phyloP scores from a whole-genome alignment of 2,329 filamentous ascomycete genomes.

The Diaporthe eres region DNA sequence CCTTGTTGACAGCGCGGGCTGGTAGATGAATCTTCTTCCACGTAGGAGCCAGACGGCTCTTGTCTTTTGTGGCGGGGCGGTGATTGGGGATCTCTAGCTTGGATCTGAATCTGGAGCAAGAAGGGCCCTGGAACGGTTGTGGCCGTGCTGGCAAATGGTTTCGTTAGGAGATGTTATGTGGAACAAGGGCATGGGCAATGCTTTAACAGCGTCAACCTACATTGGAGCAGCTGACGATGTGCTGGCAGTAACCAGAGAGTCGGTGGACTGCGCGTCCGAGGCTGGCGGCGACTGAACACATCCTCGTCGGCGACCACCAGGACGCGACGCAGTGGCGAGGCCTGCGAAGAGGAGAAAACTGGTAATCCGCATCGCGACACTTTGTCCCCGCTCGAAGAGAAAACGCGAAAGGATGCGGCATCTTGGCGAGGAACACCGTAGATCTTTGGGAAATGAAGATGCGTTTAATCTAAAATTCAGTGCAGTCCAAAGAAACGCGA shows the following conservation, averaged over 20 bases:
- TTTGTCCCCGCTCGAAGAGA: neutral
- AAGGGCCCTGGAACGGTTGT: conserved; percentile 2
- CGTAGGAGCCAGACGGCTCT: neutral
- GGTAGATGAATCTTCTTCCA: neutral
- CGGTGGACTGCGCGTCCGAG: neutral
- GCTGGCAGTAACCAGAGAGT: neutral
- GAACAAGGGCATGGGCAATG: neutral
- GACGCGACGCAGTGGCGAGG: neutral
- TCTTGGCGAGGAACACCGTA: neutral
- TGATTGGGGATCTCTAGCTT: neutral
- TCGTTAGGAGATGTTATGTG: neutral
- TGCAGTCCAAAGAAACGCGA: neutral
- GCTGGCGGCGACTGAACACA: neutral
- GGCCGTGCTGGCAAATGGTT: neutral
- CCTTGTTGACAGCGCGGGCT: neutral
- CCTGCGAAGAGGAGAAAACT: neutral
- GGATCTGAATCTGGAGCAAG: neutral
- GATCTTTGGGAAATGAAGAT: neutral
- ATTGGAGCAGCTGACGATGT: neutral
- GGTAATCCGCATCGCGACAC: neutral
- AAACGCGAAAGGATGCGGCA: neutral
- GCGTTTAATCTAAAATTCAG: neutral
- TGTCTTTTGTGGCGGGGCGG: neutral
- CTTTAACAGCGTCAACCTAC: neutral
- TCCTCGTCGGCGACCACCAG: neutral